Conservation (phyloP, 1,284 basidiomycete genomes). For the Sphaerobolus stellatus region DNA sequence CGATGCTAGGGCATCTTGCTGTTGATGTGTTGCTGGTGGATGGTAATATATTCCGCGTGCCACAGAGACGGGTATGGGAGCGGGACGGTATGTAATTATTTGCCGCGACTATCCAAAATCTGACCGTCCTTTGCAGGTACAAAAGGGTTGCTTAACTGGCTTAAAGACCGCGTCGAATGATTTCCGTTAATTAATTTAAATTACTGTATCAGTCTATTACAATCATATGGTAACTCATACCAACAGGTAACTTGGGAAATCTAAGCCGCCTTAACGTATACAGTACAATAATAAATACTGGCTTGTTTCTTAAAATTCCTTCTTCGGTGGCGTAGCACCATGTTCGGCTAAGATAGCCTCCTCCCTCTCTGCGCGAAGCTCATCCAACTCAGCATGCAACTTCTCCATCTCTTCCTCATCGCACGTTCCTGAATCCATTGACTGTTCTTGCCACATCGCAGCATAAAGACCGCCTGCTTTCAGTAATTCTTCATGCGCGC, state of each 20-base stretch:
- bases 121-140: constrained; percentile 15
- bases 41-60: constrained; percentile 81
- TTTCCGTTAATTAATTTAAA: not conserved
- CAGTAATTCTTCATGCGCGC: constrained; percentile 87
- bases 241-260: not conserved
- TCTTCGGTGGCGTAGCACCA: not conserved
- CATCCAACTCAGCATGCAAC: constrained; percentile 5
- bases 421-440: constrained; percentile 26
- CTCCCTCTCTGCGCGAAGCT: constrained; percentile 5
- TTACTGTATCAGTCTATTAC: not conserved
- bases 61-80: constrained; percentile 76
- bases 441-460: constrained; percentile 86
- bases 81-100: constrained; percentile 48
- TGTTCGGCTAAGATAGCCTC: constrained; percentile 3
- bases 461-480: constrained; percentile 72
- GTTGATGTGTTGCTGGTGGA: constrained; percentile 79
- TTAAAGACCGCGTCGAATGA: constrained; percentile 14
- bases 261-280: no score
- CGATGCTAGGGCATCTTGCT: constrained; percentile 69
- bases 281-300: no score
- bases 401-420: constrained; percentile 3
- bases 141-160: constrained; percentile 15
- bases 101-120: not conserved
- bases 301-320: not conserved
- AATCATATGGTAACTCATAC: not conserved